Conservation (phyloP, 176 grass and related monocot genomes). For the Musa itinerans region DNA sequence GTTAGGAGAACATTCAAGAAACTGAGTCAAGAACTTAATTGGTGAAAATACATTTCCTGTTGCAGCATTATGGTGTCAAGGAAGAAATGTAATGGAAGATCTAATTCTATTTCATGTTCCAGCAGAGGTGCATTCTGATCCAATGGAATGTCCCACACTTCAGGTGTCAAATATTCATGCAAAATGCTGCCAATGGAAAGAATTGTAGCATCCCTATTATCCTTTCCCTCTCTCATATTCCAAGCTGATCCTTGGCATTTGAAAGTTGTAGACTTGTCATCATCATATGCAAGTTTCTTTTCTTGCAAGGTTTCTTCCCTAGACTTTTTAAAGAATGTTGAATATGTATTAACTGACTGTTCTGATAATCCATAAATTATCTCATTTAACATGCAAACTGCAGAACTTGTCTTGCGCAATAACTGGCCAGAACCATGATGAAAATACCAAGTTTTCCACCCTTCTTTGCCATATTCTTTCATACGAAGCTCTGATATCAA, state of each 20-base stretch:
- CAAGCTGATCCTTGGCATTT: conserved; percentile 35
- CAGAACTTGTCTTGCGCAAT: conserved; percentile 50
- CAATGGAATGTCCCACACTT: conserved; percentile 84
- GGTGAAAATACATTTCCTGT: conserved; percentile 38
- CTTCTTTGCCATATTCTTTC: conserved; percentile 40
- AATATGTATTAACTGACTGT: conserved; percentile 50
- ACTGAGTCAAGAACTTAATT: conserved; percentile 19
- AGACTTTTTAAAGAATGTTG: conserved; percentile 39
- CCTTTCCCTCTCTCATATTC: conserved; percentile 35
- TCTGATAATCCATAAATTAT: conserved; percentile 87
- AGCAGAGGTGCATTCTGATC: conserved; percentile 33
- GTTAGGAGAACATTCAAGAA: conserved; percentile 15
- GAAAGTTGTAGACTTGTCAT: conserved; percentile 11
- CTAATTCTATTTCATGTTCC: conserved; percentile 29
- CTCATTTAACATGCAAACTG: conserved; percentile 94
- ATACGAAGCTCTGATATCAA: conserved; percentile 54
- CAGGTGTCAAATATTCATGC: conserved; percentile 69
- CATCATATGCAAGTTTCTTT: conserved; percentile 20
- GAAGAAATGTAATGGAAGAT: conserved; percentile 64
- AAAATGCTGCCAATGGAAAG: conserved; percentile 73
- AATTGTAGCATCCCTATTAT: conserved; percentile 37
- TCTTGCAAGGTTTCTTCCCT: conserved; percentile 26
- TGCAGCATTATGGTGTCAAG: conserved; percentile 63
- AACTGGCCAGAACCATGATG: conserved; percentile 47
- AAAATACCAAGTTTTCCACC: conserved; percentile 40